Base-by-base conservation (phyloP, 225 moss, liverwort and hornwort species). In the Climacium dendroides region DNA sequence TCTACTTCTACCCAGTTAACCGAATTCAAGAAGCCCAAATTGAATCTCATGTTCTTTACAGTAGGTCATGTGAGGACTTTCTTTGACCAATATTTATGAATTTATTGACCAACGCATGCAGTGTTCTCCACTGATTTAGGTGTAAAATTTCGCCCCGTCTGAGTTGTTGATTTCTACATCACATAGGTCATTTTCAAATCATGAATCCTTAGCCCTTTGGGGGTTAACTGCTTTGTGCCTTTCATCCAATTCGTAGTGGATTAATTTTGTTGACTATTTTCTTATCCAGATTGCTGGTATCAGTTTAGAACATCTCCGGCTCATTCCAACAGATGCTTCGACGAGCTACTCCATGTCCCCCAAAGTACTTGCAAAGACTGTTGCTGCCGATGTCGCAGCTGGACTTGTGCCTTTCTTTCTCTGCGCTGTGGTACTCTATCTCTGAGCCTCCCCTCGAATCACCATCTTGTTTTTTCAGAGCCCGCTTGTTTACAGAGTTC, bases 381-480 rank as follows among this genome's bases (percentile, higher is more conserved):
- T 94, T 79, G 89, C 87, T 87, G 90, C 94, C 34, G 95, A 97
- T 88, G 80, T 92, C 53, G 94, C 92, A 61, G 90, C 91, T 78
- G 96, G 95, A 13, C 92, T 93, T 69, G 89, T 91, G 70, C 96
- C 95, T 39, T 97, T 96, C 82, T 96, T 96, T 78, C 90, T 97
- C 29, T 95, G 94, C 83, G 96, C 45, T 45, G 45, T 45, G 45
- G 45, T 45, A n/a, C n/a, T n/a, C n/a, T n/a, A n/a, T 35, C 81
- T 85, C 48, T 53, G 63, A 80, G 75, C 74, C 72, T 85, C 82
- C 72, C 41, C 69, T 85, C 47, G 45, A 73, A 63, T 73, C 79
- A 47, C 22, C n/a, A 32, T 35, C 74, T 87, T 80, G 73, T 55
- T 77, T 64, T 60, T 78, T 80, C 80, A 65, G 29, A 65, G 30